Percentiles rank a stretch among this genome's conserved stretches.
These are phyloP conservation scores for Fusarium sp. DNA, from an alignment of 2,329 filamentous ascomycete genomes.

Conservation along the genomic window DNA sequence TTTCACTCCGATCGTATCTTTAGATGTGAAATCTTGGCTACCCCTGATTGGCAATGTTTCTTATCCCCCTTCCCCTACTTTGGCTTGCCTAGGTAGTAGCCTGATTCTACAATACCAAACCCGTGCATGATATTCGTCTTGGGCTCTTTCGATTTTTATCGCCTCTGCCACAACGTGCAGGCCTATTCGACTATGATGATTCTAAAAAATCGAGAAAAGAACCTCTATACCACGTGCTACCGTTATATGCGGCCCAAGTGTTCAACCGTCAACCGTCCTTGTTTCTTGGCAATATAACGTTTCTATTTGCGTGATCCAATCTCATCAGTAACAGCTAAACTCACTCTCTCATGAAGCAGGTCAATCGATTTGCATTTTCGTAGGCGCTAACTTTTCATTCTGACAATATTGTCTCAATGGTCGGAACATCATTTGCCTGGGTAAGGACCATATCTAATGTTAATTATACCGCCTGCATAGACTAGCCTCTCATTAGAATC, in stretches of 20 bases:
- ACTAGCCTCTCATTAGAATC: too few relatives aligned
- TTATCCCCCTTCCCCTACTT: not conserved
- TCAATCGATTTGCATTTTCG: not conserved
- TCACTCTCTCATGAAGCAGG: not conserved
- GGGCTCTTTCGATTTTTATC: not conserved
- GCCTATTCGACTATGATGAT: too few relatives aligned
- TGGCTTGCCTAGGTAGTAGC: not conserved
- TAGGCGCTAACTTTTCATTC: not conserved
- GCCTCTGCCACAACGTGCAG: not conserved
- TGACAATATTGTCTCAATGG: not conserved
- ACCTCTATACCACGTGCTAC: constrained; percentile 4
- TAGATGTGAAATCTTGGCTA: not conserved
- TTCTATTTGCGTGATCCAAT: not conserved
- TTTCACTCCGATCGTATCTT: not conserved
- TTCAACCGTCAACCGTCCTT: not conserved
- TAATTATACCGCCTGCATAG: not conserved
- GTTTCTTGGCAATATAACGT: not conserved
- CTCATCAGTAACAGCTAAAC: not conserved
- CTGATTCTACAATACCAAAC: not conserved
- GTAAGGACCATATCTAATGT: not conserved
- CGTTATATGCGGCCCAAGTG: not conserved
- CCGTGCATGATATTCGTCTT: not conserved
- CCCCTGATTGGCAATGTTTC: not conserved
- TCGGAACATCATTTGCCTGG: not conserved
- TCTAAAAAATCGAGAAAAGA: not conserved